A percentile compares a stretch with the other conserved stretches of the same genome.
Conservation (phyloP, 2,329 filamentous ascomycete species). For the Cytospora piceicola region DNA sequence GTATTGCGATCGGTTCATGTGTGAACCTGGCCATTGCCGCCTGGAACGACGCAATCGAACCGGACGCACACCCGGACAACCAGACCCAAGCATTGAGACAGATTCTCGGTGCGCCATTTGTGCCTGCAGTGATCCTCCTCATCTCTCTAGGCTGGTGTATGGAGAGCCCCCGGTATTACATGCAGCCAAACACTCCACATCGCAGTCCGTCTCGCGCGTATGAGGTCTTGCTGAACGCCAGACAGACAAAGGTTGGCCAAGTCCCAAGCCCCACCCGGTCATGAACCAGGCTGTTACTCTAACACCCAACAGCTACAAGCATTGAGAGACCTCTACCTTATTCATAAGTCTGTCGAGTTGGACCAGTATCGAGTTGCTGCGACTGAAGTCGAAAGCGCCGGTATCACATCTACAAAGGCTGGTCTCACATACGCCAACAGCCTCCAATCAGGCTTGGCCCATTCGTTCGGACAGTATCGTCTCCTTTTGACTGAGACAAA, state of each 20-base stretch:
- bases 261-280: not conserved
- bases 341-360: conserved; percentile 40
- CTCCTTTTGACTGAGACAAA: conserved; percentile 35
- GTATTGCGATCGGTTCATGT: conserved; percentile 42
- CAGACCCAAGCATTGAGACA: conserved; percentile 35
- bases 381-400: not conserved
- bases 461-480: conserved; percentile 31
- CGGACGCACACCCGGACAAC: conserved; percentile 18
- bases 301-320: conserved; percentile 42
- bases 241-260: conserved; percentile 42
- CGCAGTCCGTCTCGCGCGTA: conserved; percentile 43
- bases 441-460: conserved; percentile 8
- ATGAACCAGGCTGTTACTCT: not conserved
- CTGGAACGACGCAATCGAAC: conserved; percentile 18
- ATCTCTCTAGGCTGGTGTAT: conserved; percentile 44
- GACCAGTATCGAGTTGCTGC: conserved; percentile 32
- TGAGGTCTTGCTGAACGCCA: conserved; percentile 40
- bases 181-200: conserved; percentile 42
- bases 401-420: conserved; percentile 1
- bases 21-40: conserved; percentile 45
- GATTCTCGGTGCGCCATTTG: conserved; percentile 43
- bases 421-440: conserved; percentile 26
- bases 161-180: conserved; percentile 47
- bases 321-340: conserved; percentile 46
- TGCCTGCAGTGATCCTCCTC: conserved; percentile 42